These are phyloP conservation scores for Boechera stricta DNA, from an alignment of 345 rosid species.

Conservation along the genomic window DNA sequence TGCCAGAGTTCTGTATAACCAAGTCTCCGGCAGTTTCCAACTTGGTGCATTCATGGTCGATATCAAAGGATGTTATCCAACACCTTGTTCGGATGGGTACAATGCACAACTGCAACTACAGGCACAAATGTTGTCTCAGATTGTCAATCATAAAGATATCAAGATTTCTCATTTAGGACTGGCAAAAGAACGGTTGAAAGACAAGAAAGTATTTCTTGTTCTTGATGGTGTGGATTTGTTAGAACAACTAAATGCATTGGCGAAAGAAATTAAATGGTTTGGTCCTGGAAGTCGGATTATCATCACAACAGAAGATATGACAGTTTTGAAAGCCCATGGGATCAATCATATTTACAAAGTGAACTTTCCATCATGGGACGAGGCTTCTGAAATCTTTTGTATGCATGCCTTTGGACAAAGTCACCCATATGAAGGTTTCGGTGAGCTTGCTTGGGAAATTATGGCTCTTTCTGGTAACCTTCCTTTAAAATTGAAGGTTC, in stretches of 20 bases:
- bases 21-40: background rate
- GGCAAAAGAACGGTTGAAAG: background rate
- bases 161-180: background rate
- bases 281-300: background rate
- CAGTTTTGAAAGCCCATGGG: background rate
- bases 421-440: background rate
- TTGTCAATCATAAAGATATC: background rate
- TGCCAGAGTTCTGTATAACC: background rate
- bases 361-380: background rate
- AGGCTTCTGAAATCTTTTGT: slow-evolving; percentile 1
- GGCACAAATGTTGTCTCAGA: background rate
- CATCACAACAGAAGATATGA: background rate
- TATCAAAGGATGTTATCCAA: background rate
- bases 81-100: background rate
- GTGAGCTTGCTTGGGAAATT: background rate
- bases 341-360: background rate
- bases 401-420: slow-evolving; percentile 8
- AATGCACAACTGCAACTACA: background rate
- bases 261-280: background rate
- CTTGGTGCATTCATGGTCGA: background rate
- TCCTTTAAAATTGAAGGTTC: slow-evolving; percentile 43
- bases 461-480: slow-evolving; percentile 10
- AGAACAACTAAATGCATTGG: background rate
- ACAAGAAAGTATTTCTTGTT: background rate
- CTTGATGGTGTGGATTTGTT: background rate